Evolutionary conservation across 2,329 filamentous ascomycete genomes (phyloP), one percentile per base, ranked within the genome.

Genomic region (Parastagonospora nodorum): DNA sequence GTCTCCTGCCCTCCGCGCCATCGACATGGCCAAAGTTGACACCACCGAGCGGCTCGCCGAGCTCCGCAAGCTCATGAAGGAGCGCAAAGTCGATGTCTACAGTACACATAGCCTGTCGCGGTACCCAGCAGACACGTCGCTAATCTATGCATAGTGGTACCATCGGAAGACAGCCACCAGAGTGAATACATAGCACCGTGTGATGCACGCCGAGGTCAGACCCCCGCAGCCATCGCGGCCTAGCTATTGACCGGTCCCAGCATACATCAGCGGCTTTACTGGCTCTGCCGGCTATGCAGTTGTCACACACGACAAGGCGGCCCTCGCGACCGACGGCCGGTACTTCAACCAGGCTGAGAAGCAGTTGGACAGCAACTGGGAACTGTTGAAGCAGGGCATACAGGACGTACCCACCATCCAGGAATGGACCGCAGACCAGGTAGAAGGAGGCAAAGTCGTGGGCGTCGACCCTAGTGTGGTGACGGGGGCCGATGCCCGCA

Each of bases 111-210:
- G 4, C 15, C 29, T 9, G 10, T 33, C 12, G 33, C 14, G 16
- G 29, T 7, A 16, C 32, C 42, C 36, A 33, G 35, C 45, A 19
- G 24, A 46, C 37, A 38, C 10, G 41, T 16, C 58, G 65, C 77
- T 82, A 63, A 79, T 67, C 63, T 55, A 7, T 42, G 27, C 45
- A 37, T 71, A 97, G 93, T 99, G 69, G 84, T 97, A 6, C 94
- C 94, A 0, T 97, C 93, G 30, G 94, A 97, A 83, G 94, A 99
- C 74, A 93, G 90, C 71, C 94, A 99, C 74, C 90, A 93, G 63
- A 97, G 93, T 61, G 94, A 99, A 78, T 99, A 99, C 75, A 97
- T 97, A 74, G 94, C 94, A 43, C 87, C 88, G n/a, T 96, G 91
- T 72, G 94, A 99, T 78, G 92, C 84, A 54, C 87, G 94, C 61